phyloP scores from a whole-genome alignment of 192 early-diverging fungal genomes.

The Ramicandelaber brevisporus region DNA sequence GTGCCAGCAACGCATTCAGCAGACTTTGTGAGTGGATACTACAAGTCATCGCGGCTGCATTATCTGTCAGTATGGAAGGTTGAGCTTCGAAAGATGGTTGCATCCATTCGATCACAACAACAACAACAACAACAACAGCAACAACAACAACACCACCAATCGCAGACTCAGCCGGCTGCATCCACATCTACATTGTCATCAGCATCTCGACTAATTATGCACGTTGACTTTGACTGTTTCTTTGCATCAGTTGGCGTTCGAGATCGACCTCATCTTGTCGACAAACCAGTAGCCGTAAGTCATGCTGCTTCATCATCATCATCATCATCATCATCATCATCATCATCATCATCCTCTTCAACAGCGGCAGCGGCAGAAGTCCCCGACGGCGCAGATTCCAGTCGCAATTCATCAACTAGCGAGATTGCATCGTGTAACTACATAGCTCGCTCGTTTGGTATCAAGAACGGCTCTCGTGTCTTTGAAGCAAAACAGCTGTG shows the following conservation, averaged over 20 bases:
- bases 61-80: conserved; percentile 57
- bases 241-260: conserved; percentile 64
- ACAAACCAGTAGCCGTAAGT: conserved; percentile 43
- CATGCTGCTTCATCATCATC: too few relatives aligned
- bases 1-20: too few relatives aligned
- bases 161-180: background rate
- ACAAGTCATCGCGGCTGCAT: conserved; percentile 45
- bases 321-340: conserved; percentile 5
- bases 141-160: conserved; percentile 6
- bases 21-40: conserved; percentile 37
- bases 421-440: conserved; percentile 78
- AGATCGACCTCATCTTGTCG: conserved; percentile 30
- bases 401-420: conserved; percentile 22
- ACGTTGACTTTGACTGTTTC: conserved; percentile 88
- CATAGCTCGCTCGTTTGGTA: conserved; percentile 39
- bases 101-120: too few relatives aligned
- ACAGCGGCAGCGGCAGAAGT: too few relatives aligned
- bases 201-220: conserved; percentile 24
- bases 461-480: conserved; percentile 57
- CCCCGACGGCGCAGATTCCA: too few relatives aligned
- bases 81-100: conserved; percentile 36
- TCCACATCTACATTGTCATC: background rate
- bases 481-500: conserved; percentile 41
- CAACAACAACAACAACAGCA: too few relatives aligned
- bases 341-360: too few relatives aligned